These are phyloP conservation scores for Tribonema minus DNA, from an alignment of 108 stramenopile genomes.

Conservation along the genomic window DNA sequence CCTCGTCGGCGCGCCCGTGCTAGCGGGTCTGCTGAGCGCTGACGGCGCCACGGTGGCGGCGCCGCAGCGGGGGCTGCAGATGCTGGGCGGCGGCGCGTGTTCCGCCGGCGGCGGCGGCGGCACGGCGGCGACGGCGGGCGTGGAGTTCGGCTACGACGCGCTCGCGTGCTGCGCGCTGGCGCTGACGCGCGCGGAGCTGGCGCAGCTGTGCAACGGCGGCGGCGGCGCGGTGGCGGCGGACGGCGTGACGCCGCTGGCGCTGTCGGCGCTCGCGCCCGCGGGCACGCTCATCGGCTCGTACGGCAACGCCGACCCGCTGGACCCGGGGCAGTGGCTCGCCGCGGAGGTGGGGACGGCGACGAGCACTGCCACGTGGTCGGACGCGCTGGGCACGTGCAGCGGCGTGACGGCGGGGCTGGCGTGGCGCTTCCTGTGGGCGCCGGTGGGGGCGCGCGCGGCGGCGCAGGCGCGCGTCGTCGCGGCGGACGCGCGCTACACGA, in stretches of 20 bases:
- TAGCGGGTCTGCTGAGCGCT: conserved; percentile 3
- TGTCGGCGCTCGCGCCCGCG: conserved; percentile 1
- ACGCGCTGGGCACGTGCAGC: conserved; percentile 9
- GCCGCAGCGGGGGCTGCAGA: not conserved
- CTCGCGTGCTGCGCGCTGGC: conserved; percentile 60
- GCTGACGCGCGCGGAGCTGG: conserved; percentile 54
- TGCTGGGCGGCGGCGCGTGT: not conserved
- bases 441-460: conserved; percentile 6
- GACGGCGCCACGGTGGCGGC: not conserved
- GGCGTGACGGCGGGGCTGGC: conserved; percentile 35
- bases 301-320: conserved; percentile 66
- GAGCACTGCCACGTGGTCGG: conserved; percentile 21
- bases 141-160: conserved; percentile 49
- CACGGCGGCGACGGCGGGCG: not conserved
- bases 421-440: conserved; percentile 27
- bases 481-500: conserved; percentile 27
- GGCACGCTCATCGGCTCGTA: conserved; percentile 55
- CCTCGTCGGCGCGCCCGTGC: conserved; percentile 5
- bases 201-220: conserved; percentile 44
- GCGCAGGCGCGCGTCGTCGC: conserved; percentile 37
- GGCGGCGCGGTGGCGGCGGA: conserved; percentile 19
- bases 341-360: conserved; percentile 10
- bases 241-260: conserved; percentile 33
- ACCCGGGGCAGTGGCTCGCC: conserved; percentile 59
- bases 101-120: conserved; percentile 2